phyloP scores from a whole-genome alignment of 1,284 basidiomycete genomes.

The Marasmius sp. region DNA sequence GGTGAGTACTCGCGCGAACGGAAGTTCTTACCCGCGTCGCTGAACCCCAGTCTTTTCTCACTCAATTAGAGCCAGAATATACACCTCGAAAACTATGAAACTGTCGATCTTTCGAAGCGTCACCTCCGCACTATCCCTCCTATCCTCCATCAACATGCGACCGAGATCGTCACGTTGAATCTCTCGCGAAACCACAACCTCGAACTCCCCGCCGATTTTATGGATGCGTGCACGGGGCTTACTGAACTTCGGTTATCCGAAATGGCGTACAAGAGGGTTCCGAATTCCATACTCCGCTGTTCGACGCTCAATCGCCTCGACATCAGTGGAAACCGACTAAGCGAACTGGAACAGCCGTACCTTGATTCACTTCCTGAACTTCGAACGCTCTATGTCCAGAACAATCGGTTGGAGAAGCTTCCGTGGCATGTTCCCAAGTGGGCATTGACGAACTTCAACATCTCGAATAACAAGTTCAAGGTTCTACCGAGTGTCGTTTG shows the following conservation, averaged over 20 bases:
- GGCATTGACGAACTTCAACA: conserved; percentile 80
- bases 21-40: not conserved
- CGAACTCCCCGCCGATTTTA: conserved; percentile 95
- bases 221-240: conserved; percentile 85
- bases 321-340: conserved; percentile 91
- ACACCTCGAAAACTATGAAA: conserved; percentile 69
- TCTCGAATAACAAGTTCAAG: conserved; percentile 96
- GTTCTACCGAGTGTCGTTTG: conserved; percentile 78
- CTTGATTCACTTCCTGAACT: conserved; percentile 81
- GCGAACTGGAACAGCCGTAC: conserved; percentile 84
- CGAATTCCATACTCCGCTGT: conserved; percentile 80
- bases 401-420: conserved; percentile 89
- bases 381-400: conserved; percentile 78
- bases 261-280: conserved; percentile 94
- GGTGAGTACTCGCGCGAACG: conserved; percentile 39
- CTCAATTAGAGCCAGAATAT: conserved; percentile 9
- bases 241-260: conserved; percentile 88
- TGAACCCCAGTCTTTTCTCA: not conserved
- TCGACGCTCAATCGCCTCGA: conserved; percentile 82
- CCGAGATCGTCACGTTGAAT: conserved; percentile 85
- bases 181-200: conserved; percentile 95
- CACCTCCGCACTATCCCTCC: conserved; percentile 92
- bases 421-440: conserved; percentile 83
- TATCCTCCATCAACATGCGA: conserved; percentile 84
- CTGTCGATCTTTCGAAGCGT: conserved; percentile 82